Evolutionary conservation across 495 filamentous ascomycete species (phyloP), one percentile per base, ranked within the genome.

Genomic region (Ascodesmis nigricans): DNA sequence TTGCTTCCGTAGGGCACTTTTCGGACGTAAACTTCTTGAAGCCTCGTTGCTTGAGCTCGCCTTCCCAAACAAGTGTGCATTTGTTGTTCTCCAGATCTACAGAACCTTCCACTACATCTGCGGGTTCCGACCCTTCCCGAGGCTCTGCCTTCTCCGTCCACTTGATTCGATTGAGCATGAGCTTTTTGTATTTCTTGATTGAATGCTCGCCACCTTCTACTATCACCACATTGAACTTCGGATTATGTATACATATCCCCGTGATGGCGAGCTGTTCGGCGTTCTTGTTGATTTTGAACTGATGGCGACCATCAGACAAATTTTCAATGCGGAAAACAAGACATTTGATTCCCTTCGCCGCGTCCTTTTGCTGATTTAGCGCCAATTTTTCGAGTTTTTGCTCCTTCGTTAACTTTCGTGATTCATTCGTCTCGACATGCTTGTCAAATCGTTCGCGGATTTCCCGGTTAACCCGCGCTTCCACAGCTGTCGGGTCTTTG

Each of bases 401-500:
- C 40, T 99, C 84, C 49, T 92, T 87, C 13, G 75, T 91, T 35
- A 95, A 59, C 56, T 83, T 87, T 34, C 87, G 72, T 32, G 79
- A 76, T 44, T 82, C 77, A 55, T 99, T 99, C 43, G 61, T 61
- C 28, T 64, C 46, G 41, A 80, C 62, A 55, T 99, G 87, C 36
- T 71, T 63, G 30, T 72, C 59, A 27, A 71, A 65, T 21, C 87
- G 80, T 18, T 84, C 82, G 26, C 72, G 73, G 29, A 99, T 91
- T 46, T 95, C 79, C 15, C 69, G 61, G 55, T 78, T 90, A 22
- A 99, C 87, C 17, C 79, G 70, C 22, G 87, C 82, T 57, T 99
- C 87, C 20, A 95, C 83, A 13, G 87, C 87, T 1, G 87, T 99
- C 6, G 87, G 87, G 52, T 99, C 87, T 46, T 91, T 91, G 44